phyloP scores from a whole-genome alignment of 108 stramenopile species.

The Parmales sp. region DNA sequence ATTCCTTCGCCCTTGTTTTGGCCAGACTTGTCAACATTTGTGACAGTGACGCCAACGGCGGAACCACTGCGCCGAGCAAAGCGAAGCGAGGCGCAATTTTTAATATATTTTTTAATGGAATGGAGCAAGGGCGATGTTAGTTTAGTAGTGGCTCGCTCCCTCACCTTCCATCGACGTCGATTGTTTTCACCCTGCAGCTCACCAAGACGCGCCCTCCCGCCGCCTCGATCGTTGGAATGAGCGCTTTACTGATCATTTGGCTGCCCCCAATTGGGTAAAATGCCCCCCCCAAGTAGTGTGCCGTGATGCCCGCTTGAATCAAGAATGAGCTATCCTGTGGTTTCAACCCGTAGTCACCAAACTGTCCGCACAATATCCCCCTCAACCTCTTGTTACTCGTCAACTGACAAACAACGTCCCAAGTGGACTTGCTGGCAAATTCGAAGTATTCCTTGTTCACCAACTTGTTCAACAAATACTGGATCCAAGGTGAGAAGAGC shows the following conservation, averaged over 20 bases:
- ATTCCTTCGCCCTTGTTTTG: background rate
- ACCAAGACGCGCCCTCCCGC: constrained; percentile 11
- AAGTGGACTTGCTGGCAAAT: background rate
- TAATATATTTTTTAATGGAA: no score
- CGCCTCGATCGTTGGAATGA: constrained; percentile 8
- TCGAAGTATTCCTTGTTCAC: constrained; percentile 3
- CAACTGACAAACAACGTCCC: background rate
- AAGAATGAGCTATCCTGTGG: constrained; percentile 4
- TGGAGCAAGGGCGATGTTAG: no score
- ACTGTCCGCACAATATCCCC: background rate
- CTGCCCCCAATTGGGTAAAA: constrained; percentile 12
- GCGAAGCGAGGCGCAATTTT: no score
- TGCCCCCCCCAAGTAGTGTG: constrained; percentile 7
- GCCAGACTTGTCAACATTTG: background rate
- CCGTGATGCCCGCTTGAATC: constrained; percentile 10
- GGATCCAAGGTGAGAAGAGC: constrained; percentile 1
- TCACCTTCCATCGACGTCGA: background rate
- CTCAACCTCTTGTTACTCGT: background rate
- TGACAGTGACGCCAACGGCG: background rate
- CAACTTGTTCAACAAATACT: background rate
- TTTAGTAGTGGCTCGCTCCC: no score
- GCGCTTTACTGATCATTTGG: background rate
- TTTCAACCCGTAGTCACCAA: constrained; percentile 11
- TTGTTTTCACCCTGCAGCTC: background rate
- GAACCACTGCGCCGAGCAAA: no score